Base-by-base conservation (phyloP, 495 filamentous ascomycete genomes). In the Aspergillus asperescens region DNA sequence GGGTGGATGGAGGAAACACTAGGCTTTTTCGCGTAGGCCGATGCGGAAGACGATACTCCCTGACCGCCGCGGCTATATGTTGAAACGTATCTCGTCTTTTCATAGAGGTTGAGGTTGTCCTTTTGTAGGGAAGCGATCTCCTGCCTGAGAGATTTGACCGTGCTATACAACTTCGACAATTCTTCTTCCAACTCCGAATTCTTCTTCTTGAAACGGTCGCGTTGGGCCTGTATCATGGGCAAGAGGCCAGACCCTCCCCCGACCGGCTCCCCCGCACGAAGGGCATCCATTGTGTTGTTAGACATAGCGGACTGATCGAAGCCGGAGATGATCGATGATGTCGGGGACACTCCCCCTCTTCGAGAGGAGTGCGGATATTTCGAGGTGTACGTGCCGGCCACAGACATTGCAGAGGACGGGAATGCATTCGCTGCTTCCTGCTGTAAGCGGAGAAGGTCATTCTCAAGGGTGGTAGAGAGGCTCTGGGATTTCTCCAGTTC, bases 171-270 rank as follows among this genome's bases (percentile, higher is more conserved):
- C 52, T 93, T 90, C 6, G 88, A 88, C 16, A 97, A 77, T 60
- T 97, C 91, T 41, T 88, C 81, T 66, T 97, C 94, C 37, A 99
- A 81, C 63, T 97, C 88, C 1, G 84, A 69, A 54, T 95, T 97
- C 58, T 90, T 86, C 76, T 95, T 89, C 77, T 96, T 97, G 80
- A 99, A 99, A 35, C 93, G 88, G 68, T 99, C 93, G 54, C 93
- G 85, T 67, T 99, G 93, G 16, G 93, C 93, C 41, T 93, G 94
- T 50, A 99, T 85, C 93, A 99, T 99, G 22, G 94, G 93, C 22
- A 99, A 75, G 53, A 99, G 95, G 16, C 90, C 90, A 2, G 88
- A 89, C 23, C 89, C 89, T 44, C 88, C 89, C 7, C 89, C 89
- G 13, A 86, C 80, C 7, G 85, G 74, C 59, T 91, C 87, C 6